Evolutionary conservation across 2,329 filamentous ascomycete genomes (phyloP), one percentile per base, ranked within the genome.

Genomic region (Cytospora chrysosperma): DNA sequence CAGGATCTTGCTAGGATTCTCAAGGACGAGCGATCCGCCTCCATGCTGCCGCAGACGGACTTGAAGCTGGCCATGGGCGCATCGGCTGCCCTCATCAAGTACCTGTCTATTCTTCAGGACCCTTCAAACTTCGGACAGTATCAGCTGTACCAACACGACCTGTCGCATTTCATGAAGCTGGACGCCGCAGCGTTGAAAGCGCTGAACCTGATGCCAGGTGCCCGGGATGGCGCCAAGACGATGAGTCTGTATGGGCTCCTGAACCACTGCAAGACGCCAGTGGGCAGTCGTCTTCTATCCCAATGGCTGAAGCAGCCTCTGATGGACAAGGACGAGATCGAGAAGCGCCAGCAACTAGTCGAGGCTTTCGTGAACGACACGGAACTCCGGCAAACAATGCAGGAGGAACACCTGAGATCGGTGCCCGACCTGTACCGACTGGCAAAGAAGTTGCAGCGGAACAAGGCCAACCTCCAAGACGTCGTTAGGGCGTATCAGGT

Each of bases 231-330:
- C 2, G 86, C 92, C n/a, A 98, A 97, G 79, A 96, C 87, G 0
- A 99, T 99, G 95, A 98, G 93, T 73, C 75, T 99, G 59, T 99
- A 91, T 70, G 95, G 95, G 0, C 80, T 99, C 21, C 81, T 99
- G 50, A 98, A 99, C 71, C 93, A 98, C 75, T 99, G 95, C 87
- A 98, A 97, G 76, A 99, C 95, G 1, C 92, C 95, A 0, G 88
- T 96, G 1, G 95, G 95, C 17, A 96, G 93, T 71, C 85, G 96
- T 55, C 76, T 99, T 63, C 81, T 99, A 32, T 89, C 94, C 1
- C 96, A 99, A 73, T 99, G 95, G 95, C 81, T 99, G 59, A 99
- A 99, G 77, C 95, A 99, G 75, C 95, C 95, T 0, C 79, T 99
- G 47, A 99, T 99, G 95, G 92, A 85, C 77, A 87, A 92, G 67